These are phyloP conservation scores for Metarhizium album DNA, from an alignment of 2,329 filamentous ascomycete genomes.

Conservation along the genomic window DNA sequence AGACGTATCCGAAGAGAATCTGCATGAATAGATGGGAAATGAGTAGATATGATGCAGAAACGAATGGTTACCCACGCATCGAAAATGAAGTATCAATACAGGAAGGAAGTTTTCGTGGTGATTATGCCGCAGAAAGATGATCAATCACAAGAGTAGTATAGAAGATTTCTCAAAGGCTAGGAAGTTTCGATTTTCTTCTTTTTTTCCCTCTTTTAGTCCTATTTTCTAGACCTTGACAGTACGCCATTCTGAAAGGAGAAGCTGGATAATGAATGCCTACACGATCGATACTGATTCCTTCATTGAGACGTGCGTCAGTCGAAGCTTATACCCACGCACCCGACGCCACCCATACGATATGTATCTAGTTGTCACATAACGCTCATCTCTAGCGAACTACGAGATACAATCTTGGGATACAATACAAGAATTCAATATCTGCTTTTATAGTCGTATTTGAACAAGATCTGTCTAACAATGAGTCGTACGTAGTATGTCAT, in stretches of 20 bases:
- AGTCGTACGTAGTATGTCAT: neutral
- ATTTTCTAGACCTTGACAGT: neutral
- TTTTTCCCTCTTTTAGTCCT: too few species aligned
- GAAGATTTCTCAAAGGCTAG: neutral
- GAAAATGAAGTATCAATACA: neutral
- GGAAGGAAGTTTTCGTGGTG: neutral
- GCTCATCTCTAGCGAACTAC: neutral
- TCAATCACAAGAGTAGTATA: conserved; percentile 1
- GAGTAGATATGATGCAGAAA: conserved; percentile 10
- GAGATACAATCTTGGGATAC: neutral
- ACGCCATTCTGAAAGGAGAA: neutral
- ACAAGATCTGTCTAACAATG: neutral
- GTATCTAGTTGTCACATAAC: neutral
- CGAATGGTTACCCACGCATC: neutral
- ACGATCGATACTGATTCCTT: neutral
- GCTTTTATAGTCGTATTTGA: neutral
- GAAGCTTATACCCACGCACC: neutral
- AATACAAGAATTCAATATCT: neutral
- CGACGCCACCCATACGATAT: too few species aligned
- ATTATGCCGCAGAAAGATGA: neutral
- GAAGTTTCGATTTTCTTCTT: neutral
- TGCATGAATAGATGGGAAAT: conserved; percentile 5
- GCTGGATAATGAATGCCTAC: neutral
- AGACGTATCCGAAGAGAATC: conserved; percentile 3
- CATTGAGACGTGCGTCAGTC: neutral